Evolutionary conservation across 192 early-diverging fungal species (phyloP).

Genomic region (Coemansia sp.): DNA sequence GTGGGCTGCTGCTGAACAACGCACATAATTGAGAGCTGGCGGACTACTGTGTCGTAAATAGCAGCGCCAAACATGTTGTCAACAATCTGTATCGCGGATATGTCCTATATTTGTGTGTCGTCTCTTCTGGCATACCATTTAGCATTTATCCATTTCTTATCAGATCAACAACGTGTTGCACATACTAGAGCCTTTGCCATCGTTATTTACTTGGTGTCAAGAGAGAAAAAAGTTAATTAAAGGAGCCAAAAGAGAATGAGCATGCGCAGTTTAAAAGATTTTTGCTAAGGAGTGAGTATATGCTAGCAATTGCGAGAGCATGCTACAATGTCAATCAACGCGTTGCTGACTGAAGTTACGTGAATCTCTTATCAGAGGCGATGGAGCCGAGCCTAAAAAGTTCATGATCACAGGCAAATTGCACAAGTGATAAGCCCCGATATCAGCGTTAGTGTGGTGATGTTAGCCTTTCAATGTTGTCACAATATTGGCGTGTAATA

Average conservation of each 20-base stretch:
- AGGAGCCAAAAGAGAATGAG: not conserved
- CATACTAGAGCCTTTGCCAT: constrained; percentile 4
- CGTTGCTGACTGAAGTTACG: not conserved
- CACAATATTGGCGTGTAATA: not conserved
- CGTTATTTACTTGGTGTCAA: not conserved
- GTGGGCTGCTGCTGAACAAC: constrained; percentile 5
- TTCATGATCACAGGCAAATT: not conserved
- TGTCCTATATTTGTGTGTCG: constrained; percentile 8
- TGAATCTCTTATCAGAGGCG: not conserved
- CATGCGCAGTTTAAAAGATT: not conserved
- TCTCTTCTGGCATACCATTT: too few relatives aligned
- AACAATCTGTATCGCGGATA: constrained; percentile 16
- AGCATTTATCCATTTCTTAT: not conserved
- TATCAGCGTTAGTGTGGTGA: not conserved
- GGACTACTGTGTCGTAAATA: constrained; percentile 23
- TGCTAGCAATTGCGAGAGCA: not conserved
- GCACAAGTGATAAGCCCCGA: not conserved
- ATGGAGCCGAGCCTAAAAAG: not conserved
- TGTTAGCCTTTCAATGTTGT: not conserved
- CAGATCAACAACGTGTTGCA: not conserved
- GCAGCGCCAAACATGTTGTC: constrained; percentile 31
- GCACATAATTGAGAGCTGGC: constrained; percentile 9
- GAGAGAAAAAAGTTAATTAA: not conserved
- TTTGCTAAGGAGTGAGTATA: not conserved
- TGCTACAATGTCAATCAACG: not conserved